Evolutionary conservation across 148 eudicot species (phyloP).

Genomic region (Dysphania ambrosioides): DNA sequence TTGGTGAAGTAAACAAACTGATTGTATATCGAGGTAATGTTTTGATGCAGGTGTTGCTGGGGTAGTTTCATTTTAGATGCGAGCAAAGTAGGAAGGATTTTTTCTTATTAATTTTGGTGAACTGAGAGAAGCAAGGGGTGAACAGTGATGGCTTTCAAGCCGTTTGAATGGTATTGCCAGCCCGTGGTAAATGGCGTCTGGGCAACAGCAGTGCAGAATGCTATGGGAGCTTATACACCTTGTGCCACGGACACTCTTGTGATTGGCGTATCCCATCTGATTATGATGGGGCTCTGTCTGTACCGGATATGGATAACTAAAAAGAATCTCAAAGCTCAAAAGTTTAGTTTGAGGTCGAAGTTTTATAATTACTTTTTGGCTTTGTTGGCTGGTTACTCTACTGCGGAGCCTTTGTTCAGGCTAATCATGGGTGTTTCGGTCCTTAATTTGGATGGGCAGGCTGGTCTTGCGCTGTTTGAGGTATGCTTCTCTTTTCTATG

Average conservation of each 20-base stretch:
- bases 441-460: constrained; percentile 72
- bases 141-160: constrained; percentile 61
- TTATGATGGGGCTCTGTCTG: constrained; percentile 57
- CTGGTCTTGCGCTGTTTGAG: constrained; percentile 80
- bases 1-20: too few relatives aligned
- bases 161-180: constrained; percentile 81
- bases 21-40: too few relatives aligned
- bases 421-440: constrained; percentile 82
- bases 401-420: constrained; percentile 81
- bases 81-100: too few relatives aligned
- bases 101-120: too few relatives aligned
- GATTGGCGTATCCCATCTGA: constrained; percentile 55
- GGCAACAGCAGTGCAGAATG: constrained; percentile 73
- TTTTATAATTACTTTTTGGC: constrained; percentile 66
- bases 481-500: constrained; percentile 30
- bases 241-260: constrained; percentile 77
- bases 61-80: too few relatives aligned
- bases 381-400: constrained; percentile 61
- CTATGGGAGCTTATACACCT: constrained; percentile 86
- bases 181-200: constrained; percentile 86
- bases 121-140: not conserved
- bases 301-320: constrained; percentile 75
- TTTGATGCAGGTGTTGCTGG: too few relatives aligned
- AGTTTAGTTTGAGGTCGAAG: constrained; percentile 66
- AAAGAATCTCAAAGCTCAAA: constrained; percentile 52